phyloP scores from a whole-genome alignment of 2,329 filamentous ascomycete species.

The Hypoxylon sp. region DNA sequence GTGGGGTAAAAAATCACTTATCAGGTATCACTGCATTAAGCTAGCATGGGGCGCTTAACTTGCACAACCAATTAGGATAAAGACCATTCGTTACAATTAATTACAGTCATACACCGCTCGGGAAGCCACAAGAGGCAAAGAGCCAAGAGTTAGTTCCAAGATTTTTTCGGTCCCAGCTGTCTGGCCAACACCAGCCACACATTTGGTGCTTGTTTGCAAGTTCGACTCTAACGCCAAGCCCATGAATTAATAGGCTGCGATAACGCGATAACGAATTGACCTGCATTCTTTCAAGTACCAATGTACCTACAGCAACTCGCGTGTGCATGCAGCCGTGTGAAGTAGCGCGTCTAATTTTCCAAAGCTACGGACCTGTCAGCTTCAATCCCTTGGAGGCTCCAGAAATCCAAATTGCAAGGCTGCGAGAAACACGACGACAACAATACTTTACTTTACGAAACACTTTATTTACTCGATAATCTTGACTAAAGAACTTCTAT shows the following conservation, averaged over 20 bases:
- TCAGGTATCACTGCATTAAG: conserved; percentile 23
- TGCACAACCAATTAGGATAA: conserved; percentile 3
- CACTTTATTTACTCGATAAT: no score
- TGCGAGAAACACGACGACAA: conserved; percentile 18
- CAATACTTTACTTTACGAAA: no score
- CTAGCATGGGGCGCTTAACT: conserved; percentile 1
- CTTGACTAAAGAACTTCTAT: no score
- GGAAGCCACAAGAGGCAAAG: conserved; percentile 7
- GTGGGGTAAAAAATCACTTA: conserved; percentile 21
- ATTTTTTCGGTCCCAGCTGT: no score
- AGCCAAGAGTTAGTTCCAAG: neutral
- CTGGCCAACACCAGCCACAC: neutral
- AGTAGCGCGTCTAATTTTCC: conserved; percentile 31
- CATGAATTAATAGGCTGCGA: conserved; percentile 17
- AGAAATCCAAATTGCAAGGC: conserved; percentile 15
- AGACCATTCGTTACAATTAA: neutral
- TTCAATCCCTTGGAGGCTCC: conserved; percentile 9
- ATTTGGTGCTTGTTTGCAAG: neutral
- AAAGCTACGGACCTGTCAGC: conserved; percentile 22
- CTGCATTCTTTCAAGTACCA: no score
- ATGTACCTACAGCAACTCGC: neutral
- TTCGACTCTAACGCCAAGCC: neutral
- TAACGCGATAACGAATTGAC: no score
- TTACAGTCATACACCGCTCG: conserved; percentile 1
- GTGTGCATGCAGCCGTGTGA: conserved; percentile 4